Evolutionary conservation across 768 basidiomycete genomes (phyloP), one percentile per base, ranked within the genome.

Genomic region (Panaeolus cyanescens): DNA sequence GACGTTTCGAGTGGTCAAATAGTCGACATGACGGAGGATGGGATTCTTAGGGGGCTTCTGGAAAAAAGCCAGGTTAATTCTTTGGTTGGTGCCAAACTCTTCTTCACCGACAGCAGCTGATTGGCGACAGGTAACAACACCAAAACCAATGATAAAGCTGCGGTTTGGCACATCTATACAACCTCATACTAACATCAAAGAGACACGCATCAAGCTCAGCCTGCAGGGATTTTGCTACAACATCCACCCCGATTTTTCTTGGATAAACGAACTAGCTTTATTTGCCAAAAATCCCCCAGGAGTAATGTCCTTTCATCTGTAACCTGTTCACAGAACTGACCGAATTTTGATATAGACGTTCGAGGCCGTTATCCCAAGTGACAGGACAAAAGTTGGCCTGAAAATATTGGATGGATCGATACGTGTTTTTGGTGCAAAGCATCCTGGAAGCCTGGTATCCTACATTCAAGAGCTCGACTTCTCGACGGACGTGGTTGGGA

Each of bases 291-390:
- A 94, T 28, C 97, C 97, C 4, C 91, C 93, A 50, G 95, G 92
- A 20, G 96, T 95, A 74, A 63, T 91, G 81, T n/a, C 9, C 56
- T 32, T 28, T 37, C 20, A 36, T 45, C 12, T 19, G 6, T 59
- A 37, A 34, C 4, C 19, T 57, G 58, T 19, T 30, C 12, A 5
- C 42, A 57, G 2, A 50, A 22, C 56, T 62, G 54, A 62, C 55
- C 31, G 19, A 28, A 54, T 30, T 54, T 28, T 33, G 5, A 32
- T n/a, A n/a, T 54, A 80, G 95, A 90, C 92, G 0, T 99, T 99
- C 69, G 96, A 96, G 72, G 84, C 93, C 22, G 95, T 97, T 12
- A 86, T 95, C 15, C 97, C 97, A 1, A 94, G 83, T 59, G 97
- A 99, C 71, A 77, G 90, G 40, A 98, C 95, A 5, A 78, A 80